Percentiles rank a stretch among this genome's conserved stretches.
Evolutionary conservation across 306 rosid species (phyloP).

Genomic region (Prunus campanulata): DNA sequence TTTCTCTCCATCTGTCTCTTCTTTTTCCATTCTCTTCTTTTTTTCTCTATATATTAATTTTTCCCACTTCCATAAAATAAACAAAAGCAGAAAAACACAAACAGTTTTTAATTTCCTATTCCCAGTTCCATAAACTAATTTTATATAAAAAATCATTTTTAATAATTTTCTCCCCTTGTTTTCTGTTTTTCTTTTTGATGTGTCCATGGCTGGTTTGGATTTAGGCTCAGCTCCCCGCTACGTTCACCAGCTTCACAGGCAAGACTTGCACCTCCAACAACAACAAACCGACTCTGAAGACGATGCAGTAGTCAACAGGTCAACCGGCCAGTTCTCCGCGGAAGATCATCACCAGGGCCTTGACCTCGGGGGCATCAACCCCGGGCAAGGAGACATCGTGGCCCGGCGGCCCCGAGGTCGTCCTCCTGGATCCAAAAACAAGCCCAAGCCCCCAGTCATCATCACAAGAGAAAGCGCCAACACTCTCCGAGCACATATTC

Average conservation of each 20-base stretch:
- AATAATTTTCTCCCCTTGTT: slow-evolving; percentile 54
- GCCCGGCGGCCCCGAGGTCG: slow-evolving; percentile 73
- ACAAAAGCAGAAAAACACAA: slow-evolving; percentile 33
- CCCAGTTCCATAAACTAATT: slow-evolving; percentile 3
- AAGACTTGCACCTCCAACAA: slow-evolving; percentile 57
- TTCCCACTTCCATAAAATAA: slow-evolving; percentile 50
- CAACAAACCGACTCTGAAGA: slow-evolving; percentile 46
- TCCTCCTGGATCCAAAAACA: slow-evolving; percentile 89
- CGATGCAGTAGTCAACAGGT: slow-evolving; percentile 7
- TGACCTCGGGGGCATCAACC: slow-evolving; percentile 34
- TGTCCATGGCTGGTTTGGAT: slow-evolving; percentile 89
- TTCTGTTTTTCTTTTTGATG: slow-evolving; percentile 50
- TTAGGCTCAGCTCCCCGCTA: slow-evolving; percentile 75
- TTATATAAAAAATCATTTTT: slow-evolving; percentile 24
- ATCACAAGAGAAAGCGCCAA: slow-evolving; percentile 89
- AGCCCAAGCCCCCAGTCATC: slow-evolving; percentile 72
- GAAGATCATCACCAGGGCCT: slow-evolving; percentile 51
- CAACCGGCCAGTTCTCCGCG: slow-evolving; percentile 34
- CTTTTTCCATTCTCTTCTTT: not conserved
- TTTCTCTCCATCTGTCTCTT: not conserved
- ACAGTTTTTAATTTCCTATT: slow-evolving; percentile 24
- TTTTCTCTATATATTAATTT: slow-evolving; percentile 7
- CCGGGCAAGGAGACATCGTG: slow-evolving; percentile 40
- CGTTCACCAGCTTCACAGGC: slow-evolving; percentile 59
- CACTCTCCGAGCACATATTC: slow-evolving; percentile 89